Base-by-base conservation (phyloP, 768 basidiomycete species). In the Kwoniella dendrophila region DNA sequence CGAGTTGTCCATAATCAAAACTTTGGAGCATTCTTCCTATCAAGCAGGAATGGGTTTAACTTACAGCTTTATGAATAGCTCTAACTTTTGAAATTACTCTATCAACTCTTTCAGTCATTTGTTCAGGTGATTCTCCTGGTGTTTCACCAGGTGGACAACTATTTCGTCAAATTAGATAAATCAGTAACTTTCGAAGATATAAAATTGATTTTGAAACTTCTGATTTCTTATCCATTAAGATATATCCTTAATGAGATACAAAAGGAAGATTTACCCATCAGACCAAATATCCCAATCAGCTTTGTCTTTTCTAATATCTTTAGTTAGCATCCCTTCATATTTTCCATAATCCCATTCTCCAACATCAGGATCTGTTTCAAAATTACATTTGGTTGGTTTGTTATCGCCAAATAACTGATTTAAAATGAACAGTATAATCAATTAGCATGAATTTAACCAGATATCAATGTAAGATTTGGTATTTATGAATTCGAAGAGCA, bases 281-380 rank as follows among this genome's bases (percentile, higher is more conserved):
- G 78, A 83, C 90, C 91, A 95, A 70, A 94, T 92, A n/a, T 76
- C 71, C 92, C 92, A 97, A 33, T 72, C 76, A 3, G 83, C 81
- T 52, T 81, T 84, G 58, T 80, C 83, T 50, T 82, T 82, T 63
- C 86, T 81, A 69, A 95, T 95, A 69, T 95, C 90, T n/a, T 85
- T 80, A n/a, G 87, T 82, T 27, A 84, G 76, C 41, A 93, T 84
- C 4, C 92, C 93, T 75, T 95, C 93, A 72, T 90, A 96, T 7
- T 90, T 85, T 10, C 94, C 90, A 82, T 81, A 95, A 72, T 95
- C 89, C 92, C 92, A 73, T 89, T 92, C 41, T 88, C 82, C 52
- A 5, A 79, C 73, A 33, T 73, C 71, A 14, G 70, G 67, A 16
- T 71, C 69, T 3, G 76, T 77, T 27, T 57, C 41, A 27, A 74